Conservation (phyloP, 768 basidiomycete species). For the Pleurotus sapidus region DNA sequence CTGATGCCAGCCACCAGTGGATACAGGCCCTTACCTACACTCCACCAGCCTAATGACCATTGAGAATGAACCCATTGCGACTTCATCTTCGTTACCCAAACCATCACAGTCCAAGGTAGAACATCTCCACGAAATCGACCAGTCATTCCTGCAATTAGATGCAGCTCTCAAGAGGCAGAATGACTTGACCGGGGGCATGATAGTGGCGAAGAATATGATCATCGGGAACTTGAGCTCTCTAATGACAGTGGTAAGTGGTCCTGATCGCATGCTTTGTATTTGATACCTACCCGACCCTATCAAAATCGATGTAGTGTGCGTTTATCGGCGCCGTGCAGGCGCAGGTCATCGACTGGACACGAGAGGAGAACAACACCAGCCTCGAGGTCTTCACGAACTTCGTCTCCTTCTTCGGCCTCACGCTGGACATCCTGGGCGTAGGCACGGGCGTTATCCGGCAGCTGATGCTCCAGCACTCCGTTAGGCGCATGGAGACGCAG, state of each 20-base stretch:
- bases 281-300: background rate
- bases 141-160: background rate
- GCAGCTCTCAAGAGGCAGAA: background rate
- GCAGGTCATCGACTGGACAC: background rate
- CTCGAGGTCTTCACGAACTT: background rate
- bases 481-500: background rate
- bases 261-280: background rate
- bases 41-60: no score
- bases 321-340: conserved; percentile 1
- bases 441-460: background rate
- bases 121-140: background rate
- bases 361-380: background rate
- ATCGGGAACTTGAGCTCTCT: background rate
- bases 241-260: conserved; percentile 2
- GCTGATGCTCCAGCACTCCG: background rate
- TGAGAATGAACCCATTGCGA: no score
- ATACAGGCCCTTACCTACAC: no score
- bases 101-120: background rate
- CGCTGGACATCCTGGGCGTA: background rate
- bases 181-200: background rate
- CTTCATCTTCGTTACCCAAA: no score
- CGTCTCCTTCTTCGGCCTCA: background rate
- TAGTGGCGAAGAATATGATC: background rate
- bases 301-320: background rate
- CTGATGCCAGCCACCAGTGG: no score